Evolutionary conservation across 108 stramenopile species (phyloP), one percentile per base, ranked within the genome.

Genomic region (Chaetoceros muelleri): DNA sequence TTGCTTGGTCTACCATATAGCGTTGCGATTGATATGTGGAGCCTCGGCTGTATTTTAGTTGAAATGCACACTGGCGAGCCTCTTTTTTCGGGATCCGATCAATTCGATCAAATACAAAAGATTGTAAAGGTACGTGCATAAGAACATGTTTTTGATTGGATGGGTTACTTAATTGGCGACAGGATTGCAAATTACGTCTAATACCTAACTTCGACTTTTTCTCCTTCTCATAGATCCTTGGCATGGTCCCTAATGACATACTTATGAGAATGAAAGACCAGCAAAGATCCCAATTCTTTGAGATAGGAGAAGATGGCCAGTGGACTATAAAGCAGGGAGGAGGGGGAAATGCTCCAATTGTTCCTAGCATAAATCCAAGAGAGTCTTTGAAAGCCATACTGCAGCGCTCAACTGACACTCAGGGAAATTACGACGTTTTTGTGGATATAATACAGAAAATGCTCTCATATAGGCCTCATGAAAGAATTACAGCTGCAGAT

Each of bases 41-140:
- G 91, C 51, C 57, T 99, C 31, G 98, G 98, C 0, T 99, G 98
- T 74, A 95, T 99, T 25, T 68, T 97, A n/a, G 96, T 91, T 5
- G 98, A 99, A 63, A 91, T 98, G 96, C 95, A 96, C 64, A 95
- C 95, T 16, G 98, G 98, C 2, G 94, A 95, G 64, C 98, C 98
- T 10, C 76, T 98, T 23, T 98, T 99, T 61, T 91, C 94, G 0
- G 98, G 96, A 1, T 78, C 87, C 7, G 94, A 99, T 62, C 93
- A 98, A 67, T 86, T 94, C 69, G 95, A 98, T 71, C 94, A 95
- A 56, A 94, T 98, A 87, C 84, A 87, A 67, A 92, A 95, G 62
- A 90, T 98, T 66, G 89, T 96, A 46, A 77, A 86, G 54, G 86
- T 95, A 57, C 60, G 84, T 74, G 13, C n/a, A 24, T 44, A 55